Percentiles rank a stretch among this genome's conserved stretches.
Evolutionary conservation across 768 basidiomycete species (phyloP).

Genomic region (Leucosporidium yakuticum): DNA sequence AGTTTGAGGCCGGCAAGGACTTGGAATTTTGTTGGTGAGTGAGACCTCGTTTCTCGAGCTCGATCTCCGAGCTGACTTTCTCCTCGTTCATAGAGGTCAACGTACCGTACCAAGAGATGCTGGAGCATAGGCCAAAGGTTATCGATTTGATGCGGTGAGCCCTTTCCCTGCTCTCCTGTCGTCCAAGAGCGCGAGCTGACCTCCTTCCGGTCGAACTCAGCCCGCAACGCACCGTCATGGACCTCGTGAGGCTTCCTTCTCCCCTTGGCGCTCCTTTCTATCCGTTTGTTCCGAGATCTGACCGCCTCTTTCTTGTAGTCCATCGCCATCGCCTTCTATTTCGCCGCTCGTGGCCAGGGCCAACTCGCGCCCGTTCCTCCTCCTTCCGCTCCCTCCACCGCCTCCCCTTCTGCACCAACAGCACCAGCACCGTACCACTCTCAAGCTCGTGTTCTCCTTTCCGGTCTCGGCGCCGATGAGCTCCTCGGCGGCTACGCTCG

Average conservation of each 20-base stretch:
- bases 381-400: not conserved
- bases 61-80: too few relatives aligned
- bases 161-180: too few relatives aligned
- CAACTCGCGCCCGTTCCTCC: not conserved
- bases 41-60: too few relatives aligned
- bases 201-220: too few relatives aligned
- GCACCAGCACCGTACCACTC: slow-evolving; percentile 58
- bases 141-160: slow-evolving; percentile 61
- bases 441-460: slow-evolving; percentile 72
- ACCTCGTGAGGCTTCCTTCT: slow-evolving; percentile 59
- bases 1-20: slow-evolving; percentile 65
- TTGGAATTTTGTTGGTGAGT: slow-evolving; percentile 73
- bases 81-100: slow-evolving; percentile 55
- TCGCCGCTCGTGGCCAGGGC: slow-evolving; percentile 78
- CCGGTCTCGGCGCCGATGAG: slow-evolving; percentile 91
- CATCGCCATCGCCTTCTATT: slow-evolving; percentile 83
- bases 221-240: slow-evolving; percentile 78
- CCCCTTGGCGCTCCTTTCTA: not conserved
- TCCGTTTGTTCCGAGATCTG: not conserved
- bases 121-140: slow-evolving; percentile 55
- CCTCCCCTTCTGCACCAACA: slow-evolving; percentile 12
- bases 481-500: slow-evolving; percentile 88
- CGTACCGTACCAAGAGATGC: slow-evolving; percentile 65
- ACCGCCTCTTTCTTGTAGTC: slow-evolving; percentile 52
- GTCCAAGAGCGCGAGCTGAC: too few relatives aligned